phyloP scores from a whole-genome alignment of 2,329 filamentous ascomycete species.

The Arthrinium phaeospermum region DNA sequence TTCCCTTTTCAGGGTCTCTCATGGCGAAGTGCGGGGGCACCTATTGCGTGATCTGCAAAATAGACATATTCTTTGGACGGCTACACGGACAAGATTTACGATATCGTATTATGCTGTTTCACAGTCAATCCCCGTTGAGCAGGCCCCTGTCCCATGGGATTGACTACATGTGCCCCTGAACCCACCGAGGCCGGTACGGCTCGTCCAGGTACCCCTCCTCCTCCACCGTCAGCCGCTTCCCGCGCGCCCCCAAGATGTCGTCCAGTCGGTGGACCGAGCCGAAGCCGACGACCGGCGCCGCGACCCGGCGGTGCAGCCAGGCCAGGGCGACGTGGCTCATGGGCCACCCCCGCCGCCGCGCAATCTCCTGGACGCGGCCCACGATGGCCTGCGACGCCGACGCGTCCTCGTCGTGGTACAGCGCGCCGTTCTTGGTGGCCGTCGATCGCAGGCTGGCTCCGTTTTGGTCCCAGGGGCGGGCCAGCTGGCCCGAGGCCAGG shows the following conservation, averaged over 20 bases:
- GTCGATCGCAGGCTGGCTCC: neutral
- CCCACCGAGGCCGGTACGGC: neutral
- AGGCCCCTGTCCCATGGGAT: too few relatives aligned
- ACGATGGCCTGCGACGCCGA: neutral
- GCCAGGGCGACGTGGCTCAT: slow-evolving; percentile 18
- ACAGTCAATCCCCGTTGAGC: too few relatives aligned
- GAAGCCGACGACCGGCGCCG: slow-evolving; percentile 13
- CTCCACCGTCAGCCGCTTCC: neutral
- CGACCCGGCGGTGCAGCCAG: slow-evolving; percentile 8
- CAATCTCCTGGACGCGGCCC: neutral
- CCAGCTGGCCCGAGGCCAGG: slow-evolving; percentile 9
- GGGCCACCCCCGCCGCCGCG: neutral
- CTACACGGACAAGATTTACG: too few relatives aligned
- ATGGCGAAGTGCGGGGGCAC: too few relatives aligned
- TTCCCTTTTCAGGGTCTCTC: too few relatives aligned
- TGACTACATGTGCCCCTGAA: slow-evolving; percentile 18
- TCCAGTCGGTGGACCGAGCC: slow-evolving; percentile 3
- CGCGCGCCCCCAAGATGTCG: neutral
- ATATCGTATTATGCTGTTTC: too few relatives aligned
- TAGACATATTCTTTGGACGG: too few relatives aligned
- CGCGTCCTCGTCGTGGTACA: neutral
- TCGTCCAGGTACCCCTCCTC: slow-evolving; percentile 19
- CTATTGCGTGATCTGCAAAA: too few relatives aligned
- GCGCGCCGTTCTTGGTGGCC: neutral
- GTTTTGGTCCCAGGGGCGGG: neutral